Evolutionary conservation across 192 early-diverging fungal genomes (phyloP).

Genomic region (Backusella macrospora): DNA sequence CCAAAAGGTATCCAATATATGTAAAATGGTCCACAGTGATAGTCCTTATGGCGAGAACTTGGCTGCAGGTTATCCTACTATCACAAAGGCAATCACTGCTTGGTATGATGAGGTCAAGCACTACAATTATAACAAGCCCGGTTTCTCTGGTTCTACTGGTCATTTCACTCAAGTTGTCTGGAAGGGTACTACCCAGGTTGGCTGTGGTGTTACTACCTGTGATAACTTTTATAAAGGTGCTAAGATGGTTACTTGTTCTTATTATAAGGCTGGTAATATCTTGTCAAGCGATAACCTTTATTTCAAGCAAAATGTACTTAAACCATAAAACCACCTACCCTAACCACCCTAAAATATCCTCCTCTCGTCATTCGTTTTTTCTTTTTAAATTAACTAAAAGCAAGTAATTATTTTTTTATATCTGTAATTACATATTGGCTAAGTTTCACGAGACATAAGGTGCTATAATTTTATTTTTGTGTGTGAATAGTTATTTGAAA

Average conservation of each 20-base stretch:
- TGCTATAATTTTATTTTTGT: background rate
- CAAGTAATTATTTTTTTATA: background rate
- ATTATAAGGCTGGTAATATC: conserved; percentile 46
- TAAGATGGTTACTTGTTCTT: conserved; percentile 43
- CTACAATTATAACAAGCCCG: conserved; percentile 50
- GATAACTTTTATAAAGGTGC: conserved; percentile 30
- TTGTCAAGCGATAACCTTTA: conserved; percentile 13
- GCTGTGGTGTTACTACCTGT: conserved; percentile 39
- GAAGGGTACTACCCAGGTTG: conserved; percentile 35
- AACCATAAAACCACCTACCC: background rate
- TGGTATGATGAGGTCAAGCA: conserved; percentile 51
- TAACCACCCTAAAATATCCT: conserved; percentile 9
- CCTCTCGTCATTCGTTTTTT: background rate
- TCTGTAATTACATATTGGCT: background rate
- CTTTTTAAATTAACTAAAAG: background rate
- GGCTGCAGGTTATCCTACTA: conserved; percentile 44
- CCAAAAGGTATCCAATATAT: conserved; percentile 43
- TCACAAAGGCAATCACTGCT: conserved; percentile 32
- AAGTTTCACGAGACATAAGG: background rate
- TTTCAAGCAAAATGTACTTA: conserved; percentile 43
- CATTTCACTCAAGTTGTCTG: conserved; percentile 54
- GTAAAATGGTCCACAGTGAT: conserved; percentile 47
- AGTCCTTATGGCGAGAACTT: conserved; percentile 50
- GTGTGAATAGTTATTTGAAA: too few species aligned
- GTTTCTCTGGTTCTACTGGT: conserved; percentile 41